These are phyloP conservation scores for Chalciporus pseudorubinellus DNA, from an alignment of 768 basidiomycete species.

Conservation along the genomic window DNA sequence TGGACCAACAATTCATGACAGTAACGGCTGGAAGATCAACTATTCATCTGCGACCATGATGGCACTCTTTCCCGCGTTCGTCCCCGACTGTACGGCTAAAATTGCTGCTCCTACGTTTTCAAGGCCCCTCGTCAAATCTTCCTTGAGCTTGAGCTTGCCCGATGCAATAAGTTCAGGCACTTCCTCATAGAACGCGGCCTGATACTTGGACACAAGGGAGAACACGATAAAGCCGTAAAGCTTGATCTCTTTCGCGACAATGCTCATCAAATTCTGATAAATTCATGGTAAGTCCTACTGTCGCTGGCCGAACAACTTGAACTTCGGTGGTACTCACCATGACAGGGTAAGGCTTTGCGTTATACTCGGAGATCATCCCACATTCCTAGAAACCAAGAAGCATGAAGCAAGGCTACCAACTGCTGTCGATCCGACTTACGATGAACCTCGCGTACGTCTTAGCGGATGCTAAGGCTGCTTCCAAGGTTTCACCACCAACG, in stretches of 20 bases:
- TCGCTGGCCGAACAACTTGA: background rate
- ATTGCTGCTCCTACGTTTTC: conserved; percentile 40
- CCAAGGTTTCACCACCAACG: conserved; percentile 58
- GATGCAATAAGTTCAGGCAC: conserved; percentile 41
- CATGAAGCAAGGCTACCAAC: background rate
- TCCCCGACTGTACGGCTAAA: conserved; percentile 34
- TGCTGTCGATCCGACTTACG: conserved; percentile 12
- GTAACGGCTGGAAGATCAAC: background rate
- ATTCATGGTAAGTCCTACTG: background rate
- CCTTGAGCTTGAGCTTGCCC: conserved; percentile 47
- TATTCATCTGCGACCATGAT: conserved; percentile 13
- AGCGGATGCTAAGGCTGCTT: conserved; percentile 49
- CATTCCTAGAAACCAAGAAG: conserved; percentile 29
- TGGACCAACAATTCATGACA: too few relatives aligned
- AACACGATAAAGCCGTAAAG: conserved; percentile 45
- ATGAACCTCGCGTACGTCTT: conserved; percentile 48
- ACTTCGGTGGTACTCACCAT: conserved; percentile 6
- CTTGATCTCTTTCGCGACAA: conserved; percentile 40
- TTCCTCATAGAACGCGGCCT: conserved; percentile 40
- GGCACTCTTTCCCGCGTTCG: conserved; percentile 32
- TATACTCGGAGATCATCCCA: conserved; percentile 22
- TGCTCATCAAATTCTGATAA: conserved; percentile 36
- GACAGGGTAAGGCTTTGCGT: conserved; percentile 7
- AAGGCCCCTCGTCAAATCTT: conserved; percentile 45
- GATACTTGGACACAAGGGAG: conserved; percentile 32